Percentiles rank a stretch among this genome's conserved stretches.
These are phyloP conservation scores for Suillus subluteus DNA, from an alignment of 768 basidiomycete genomes.

Conservation along the genomic window DNA sequence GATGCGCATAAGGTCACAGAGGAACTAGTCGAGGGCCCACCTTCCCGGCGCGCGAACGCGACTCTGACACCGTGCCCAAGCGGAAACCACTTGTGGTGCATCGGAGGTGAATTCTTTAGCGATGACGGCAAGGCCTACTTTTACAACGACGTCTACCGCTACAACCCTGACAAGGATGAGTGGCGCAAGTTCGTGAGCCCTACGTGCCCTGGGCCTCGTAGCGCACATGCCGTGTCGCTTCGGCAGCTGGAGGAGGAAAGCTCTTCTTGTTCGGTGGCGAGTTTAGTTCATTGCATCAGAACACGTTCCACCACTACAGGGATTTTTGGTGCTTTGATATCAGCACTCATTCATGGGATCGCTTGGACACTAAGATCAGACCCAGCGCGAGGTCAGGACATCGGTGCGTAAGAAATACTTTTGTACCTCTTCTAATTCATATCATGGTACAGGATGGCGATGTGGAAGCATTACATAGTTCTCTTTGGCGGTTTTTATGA, in stretches of 20 bases:
- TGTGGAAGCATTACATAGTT: constrained; percentile 87
- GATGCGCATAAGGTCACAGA: constrained; percentile 81
- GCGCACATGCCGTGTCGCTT: constrained; percentile 80
- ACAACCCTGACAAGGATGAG: constrained; percentile 89
- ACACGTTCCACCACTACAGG: constrained; percentile 84
- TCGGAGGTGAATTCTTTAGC: constrained; percentile 87
- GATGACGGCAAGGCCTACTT: constrained; percentile 87
- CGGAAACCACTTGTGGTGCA: constrained; percentile 81
- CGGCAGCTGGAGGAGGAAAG: constrained; percentile 82
- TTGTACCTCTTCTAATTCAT: neutral
- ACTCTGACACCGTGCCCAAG: constrained; percentile 80
- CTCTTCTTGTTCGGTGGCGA: constrained; percentile 88
- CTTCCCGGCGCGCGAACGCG: constrained; percentile 81
- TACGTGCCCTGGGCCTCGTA: constrained; percentile 85
- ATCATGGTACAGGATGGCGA: constrained; percentile 64
- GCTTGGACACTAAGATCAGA: constrained; percentile 82
- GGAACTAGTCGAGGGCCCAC: constrained; percentile 82
- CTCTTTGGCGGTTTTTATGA: constrained; percentile 93
- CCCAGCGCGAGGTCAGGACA: constrained; percentile 86
- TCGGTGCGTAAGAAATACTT: constrained; percentile 47
- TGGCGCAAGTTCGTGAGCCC: constrained; percentile 87
- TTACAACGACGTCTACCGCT: constrained; percentile 87
- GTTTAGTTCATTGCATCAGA: constrained; percentile 83
- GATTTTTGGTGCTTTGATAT: constrained; percentile 92
- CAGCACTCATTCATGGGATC: constrained; percentile 78